Conservation (phyloP, 73 alveolate species). For the Paramecium primaurelia region DNA sequence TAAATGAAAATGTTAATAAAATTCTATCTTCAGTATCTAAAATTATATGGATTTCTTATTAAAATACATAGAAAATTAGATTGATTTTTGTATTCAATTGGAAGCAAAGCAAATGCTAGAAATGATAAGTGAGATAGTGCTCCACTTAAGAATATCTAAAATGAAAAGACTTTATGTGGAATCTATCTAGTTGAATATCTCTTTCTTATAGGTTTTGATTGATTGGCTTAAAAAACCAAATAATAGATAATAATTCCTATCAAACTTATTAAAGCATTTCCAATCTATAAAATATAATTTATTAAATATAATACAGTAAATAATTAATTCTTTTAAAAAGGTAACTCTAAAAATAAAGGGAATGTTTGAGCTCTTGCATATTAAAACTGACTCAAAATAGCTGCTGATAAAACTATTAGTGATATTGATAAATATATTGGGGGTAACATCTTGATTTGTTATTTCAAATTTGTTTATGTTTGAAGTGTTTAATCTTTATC, state of each 20-base stretch:
- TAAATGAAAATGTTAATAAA: conserved; percentile 29
- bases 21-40: conserved; percentile 50
- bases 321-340: conserved; percentile 46
- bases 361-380: conserved; percentile 48
- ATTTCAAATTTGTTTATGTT: neutral
- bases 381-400: conserved; percentile 32
- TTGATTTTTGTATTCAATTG: conserved; percentile 29
- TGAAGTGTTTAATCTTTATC: neutral
- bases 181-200: neutral
- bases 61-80: conserved; percentile 26
- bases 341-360: conserved; percentile 31
- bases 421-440: conserved; percentile 46
- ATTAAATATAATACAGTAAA: conserved; percentile 32
- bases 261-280: conserved; percentile 32
- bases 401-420: conserved; percentile 28
- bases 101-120: conserved; percentile 38
- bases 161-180: neutral
- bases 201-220: neutral
- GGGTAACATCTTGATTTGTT: conserved; percentile 10
- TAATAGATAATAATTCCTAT: conserved; percentile 44
- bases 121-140: neutral
- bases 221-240: conserved; percentile 32
- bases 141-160: conserved; percentile 11
- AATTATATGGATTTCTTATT: neutral
- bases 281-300: conserved; percentile 27